phyloP scores from a whole-genome alignment of 495 filamentous ascomycete species.

The Thozetella sp. region DNA sequence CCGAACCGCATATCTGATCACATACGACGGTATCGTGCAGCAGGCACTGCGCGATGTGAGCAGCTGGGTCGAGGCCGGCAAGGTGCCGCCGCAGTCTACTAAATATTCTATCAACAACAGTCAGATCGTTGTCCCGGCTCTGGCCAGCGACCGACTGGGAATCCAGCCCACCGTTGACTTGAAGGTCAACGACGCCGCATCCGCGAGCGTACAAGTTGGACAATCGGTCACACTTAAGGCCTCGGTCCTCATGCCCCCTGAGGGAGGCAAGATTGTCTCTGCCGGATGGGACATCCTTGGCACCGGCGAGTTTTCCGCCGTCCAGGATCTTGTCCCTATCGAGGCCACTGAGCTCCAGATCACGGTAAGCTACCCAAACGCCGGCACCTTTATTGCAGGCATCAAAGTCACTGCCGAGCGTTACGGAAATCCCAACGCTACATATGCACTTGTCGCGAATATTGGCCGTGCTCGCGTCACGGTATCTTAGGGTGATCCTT shows the following conservation, averaged over 20 bases:
- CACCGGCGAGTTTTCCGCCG: background rate
- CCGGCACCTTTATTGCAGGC: no score
- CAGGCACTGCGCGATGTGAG: background rate
- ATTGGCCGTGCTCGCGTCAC: no score
- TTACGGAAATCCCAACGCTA: no score
- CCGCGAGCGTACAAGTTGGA: background rate
- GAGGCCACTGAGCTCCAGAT: no score
- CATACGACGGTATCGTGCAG: background rate
- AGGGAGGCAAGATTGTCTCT: background rate
- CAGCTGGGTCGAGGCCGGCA: background rate
- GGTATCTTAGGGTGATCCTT: no score
- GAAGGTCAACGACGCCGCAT: background rate
- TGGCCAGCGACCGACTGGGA: background rate
- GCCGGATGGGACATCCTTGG: background rate
- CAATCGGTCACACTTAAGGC: background rate
- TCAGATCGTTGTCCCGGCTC: background rate
- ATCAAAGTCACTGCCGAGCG: no score
- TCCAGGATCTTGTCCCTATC: no score
- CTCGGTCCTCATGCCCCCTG: background rate
- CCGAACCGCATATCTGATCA: background rate
- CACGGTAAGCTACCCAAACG: no score
- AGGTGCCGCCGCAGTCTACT: background rate
- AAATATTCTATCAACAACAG: background rate
- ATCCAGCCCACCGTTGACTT: background rate
- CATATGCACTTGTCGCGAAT: no score